Base-by-base conservation (phyloP, 345 rosid genomes). In the Firmiana major region DNA sequence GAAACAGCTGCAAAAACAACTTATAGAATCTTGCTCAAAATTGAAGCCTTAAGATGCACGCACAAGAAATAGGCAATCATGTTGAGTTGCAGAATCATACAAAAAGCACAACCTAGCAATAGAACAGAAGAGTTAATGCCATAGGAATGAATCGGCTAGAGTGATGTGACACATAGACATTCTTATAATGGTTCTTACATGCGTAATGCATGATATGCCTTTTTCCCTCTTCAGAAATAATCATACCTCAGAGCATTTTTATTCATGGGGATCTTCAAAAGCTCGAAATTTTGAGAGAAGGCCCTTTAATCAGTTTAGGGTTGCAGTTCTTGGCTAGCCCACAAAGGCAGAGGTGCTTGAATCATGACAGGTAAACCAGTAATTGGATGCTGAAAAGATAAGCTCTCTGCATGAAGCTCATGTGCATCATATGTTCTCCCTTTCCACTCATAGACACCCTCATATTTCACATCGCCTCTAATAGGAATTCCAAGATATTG, bases 401-500 rank as follows among this genome's bases (percentile, higher is more conserved):
- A 83, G 69, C 89, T 87, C 84, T 96, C 99, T 0, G 97, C 99
- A 72, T 96, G 97, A 77, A 96, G 92, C 70, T 90, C 88, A 57
- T 93, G 99, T 42, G 84, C 88, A 5, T 91, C 91, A 8, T 77
- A 85, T 68, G 49, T 78, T 76, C 60, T 87, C 71, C 90, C 94
- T 69, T 86, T 82, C 94, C 98, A 87, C 78, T 90, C 93, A 79
- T 84, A 83, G 40, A 83, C 82, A n/a, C 99, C 99, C 75, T 92
- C 90, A 55, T 96, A 92, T 83, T 92, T 95, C 38, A 92, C 96
- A 83, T 93, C 99, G 54, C 96, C 99, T 83, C 86, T 84, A 2
- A 90, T 85, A 12, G 97, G 81, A 73, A 93, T 88, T 69, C 96
- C 97, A 64, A 95, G 90, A 85, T 86, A 90, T 79, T 92, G 99